Conservation (phyloP, 2,329 filamentous ascomycete genomes). For the Talaromyces marneffei region DNA sequence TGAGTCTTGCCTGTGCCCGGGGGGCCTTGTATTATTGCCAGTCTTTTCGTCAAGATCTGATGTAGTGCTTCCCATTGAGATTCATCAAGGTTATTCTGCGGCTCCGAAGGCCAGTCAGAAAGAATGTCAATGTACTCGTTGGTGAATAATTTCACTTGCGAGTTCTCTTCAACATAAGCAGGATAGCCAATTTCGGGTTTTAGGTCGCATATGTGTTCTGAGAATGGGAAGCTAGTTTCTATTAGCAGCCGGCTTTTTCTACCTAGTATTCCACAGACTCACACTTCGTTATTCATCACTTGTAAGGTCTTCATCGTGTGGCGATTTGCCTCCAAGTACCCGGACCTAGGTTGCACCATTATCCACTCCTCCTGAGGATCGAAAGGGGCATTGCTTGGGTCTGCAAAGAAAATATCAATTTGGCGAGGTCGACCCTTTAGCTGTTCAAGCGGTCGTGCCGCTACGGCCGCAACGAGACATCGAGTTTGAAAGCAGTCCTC, state of each 20-base stretch:
- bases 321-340: constrained; percentile 72
- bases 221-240: constrained; percentile 39
- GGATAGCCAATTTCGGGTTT: constrained; percentile 44
- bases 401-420: constrained; percentile 69
- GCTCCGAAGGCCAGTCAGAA: constrained; percentile 46
- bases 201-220: constrained; percentile 39
- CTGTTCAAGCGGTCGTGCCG: constrained; percentile 59
- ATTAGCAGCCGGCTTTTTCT: constrained; percentile 11
- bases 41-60: constrained; percentile 62
- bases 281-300: constrained; percentile 52
- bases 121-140: constrained; percentile 50
- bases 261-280: constrained; percentile 13
- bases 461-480: constrained; percentile 67
- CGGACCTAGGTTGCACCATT: constrained; percentile 69
- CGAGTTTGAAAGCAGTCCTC: constrained; percentile 57
- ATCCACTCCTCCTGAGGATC: constrained; percentile 65
- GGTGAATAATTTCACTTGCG: constrained; percentile 47
- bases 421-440: constrained; percentile 62
- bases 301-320: constrained; percentile 71
- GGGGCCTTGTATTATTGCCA: constrained; percentile 78
- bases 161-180: constrained; percentile 46
- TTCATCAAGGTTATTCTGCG: constrained; percentile 52
- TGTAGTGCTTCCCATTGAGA: constrained; percentile 66
- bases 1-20: constrained; percentile 77
- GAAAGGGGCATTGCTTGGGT: constrained; percentile 55